These are phyloP conservation scores for Neurospora sp. DNA, from an alignment of 495 filamentous ascomycete species.

Conservation along the genomic window DNA sequence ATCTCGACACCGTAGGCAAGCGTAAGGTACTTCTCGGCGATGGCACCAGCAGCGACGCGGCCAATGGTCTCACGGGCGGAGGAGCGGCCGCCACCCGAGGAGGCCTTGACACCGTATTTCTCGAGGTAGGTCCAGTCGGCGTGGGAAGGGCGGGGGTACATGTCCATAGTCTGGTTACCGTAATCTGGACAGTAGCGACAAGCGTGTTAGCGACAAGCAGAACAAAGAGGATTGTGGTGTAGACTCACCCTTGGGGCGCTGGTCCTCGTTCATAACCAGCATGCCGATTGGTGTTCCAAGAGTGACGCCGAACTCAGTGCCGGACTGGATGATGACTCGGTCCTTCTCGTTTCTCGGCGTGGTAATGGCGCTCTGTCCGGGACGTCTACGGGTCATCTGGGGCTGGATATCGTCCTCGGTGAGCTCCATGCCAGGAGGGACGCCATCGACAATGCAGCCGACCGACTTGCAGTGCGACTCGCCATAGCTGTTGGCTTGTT, in stretches of 20 bases:
- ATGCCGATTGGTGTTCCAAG: constrained; percentile 88
- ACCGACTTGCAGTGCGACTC: constrained; percentile 89
- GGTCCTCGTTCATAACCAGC: constrained; percentile 84
- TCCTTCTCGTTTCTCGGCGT: constrained; percentile 94
- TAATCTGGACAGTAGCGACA: constrained; percentile 50
- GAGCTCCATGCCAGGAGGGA: constrained; percentile 80
- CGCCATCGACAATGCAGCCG: constrained; percentile 80
- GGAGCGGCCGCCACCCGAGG: constrained; percentile 83
- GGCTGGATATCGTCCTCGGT: constrained; percentile 88
- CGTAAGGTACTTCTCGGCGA: constrained; percentile 86
- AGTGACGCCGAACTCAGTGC: constrained; percentile 86
- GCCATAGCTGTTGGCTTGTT: constrained; percentile 52
- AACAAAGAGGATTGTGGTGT: neutral
- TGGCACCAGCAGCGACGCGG: constrained; percentile 86
- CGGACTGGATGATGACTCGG: constrained; percentile 82
- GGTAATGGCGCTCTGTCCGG: constrained; percentile 81
- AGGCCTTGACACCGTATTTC: constrained; percentile 95
- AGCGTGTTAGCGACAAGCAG: neutral
- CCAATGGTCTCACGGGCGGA: constrained; percentile 91
- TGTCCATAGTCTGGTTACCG: constrained; percentile 80
- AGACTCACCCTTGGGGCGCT: constrained; percentile 57
- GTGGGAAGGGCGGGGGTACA: constrained; percentile 83
- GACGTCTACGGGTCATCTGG: constrained; percentile 83
- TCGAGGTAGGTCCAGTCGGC: constrained; percentile 95
- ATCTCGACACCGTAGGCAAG: constrained; percentile 81